These are phyloP conservation scores for Phanerochaete sordida DNA, from an alignment of 768 basidiomycete genomes.

Conservation along the genomic window DNA sequence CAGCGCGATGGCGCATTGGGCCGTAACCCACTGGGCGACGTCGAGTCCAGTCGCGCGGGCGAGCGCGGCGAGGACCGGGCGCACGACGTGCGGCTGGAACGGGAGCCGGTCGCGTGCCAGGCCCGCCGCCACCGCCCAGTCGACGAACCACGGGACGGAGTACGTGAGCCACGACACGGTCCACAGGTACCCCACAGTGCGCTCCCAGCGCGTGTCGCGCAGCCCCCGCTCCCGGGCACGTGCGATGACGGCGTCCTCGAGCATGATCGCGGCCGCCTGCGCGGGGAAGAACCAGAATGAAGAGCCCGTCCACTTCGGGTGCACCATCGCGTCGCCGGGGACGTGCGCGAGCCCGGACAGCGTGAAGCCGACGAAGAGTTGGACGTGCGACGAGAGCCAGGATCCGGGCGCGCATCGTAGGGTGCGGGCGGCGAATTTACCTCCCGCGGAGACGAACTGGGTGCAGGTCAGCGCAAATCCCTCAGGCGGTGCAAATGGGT, in stretches of 20 bases:
- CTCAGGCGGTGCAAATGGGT: not conserved
- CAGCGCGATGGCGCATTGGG: not conserved
- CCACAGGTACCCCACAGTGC: not conserved
- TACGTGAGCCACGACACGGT: not conserved
- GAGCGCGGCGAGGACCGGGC: not conserved
- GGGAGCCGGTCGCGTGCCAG: not conserved
- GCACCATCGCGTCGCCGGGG: constrained; percentile 17
- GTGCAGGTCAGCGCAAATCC: not conserved
- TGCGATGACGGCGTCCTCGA: not conserved
- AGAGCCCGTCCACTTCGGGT: constrained; percentile 7
- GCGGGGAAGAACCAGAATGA: constrained; percentile 7
- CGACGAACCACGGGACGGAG: not conserved
- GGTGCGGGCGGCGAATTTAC: constrained; percentile 6
- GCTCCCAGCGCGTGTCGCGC: not conserved
- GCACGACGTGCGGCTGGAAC: not conserved
- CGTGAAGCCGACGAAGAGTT: constrained; percentile 19
- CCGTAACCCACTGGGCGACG: not conserved
- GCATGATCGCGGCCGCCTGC: not conserved
- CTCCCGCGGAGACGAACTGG: constrained; percentile 13
- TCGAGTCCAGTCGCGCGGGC: not conserved
- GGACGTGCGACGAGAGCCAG: constrained; percentile 16
- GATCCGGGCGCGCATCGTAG: constrained; percentile 12
- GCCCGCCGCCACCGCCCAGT: not conserved
- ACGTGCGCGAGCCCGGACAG: constrained; percentile 17
- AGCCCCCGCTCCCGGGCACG: not conserved